Conservation (phyloP, 257 asterid species). For the Anisodus tanguticus region DNA sequence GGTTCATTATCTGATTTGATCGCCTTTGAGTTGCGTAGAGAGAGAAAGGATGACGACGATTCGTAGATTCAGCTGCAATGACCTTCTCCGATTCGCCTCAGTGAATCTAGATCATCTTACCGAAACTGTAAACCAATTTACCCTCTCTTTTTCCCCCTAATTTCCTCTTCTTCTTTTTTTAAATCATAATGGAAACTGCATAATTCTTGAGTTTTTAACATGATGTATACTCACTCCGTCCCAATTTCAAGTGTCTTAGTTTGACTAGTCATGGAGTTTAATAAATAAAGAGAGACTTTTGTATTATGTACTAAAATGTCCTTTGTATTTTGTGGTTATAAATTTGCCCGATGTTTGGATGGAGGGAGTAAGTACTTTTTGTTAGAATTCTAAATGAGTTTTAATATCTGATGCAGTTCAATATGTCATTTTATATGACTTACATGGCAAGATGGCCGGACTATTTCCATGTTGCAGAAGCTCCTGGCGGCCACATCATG, state of each 20-base stretch:
- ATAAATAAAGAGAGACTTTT: too few relatives aligned
- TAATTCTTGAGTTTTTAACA: not conserved
- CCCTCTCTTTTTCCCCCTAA: not conserved
- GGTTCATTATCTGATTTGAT: too few relatives aligned
- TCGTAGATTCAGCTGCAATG: constrained; percentile 92
- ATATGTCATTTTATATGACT: constrained; percentile 84
- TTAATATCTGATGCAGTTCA: constrained; percentile 42
- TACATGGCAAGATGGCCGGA: constrained; percentile 99
- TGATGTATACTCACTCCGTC: not conserved
- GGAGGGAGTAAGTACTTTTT: not conserved
- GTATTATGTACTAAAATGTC: too few relatives aligned
- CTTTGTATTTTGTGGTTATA: too few relatives aligned
- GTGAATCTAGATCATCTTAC: constrained; percentile 95
- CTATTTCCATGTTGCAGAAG: constrained; percentile 91
- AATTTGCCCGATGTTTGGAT: not conserved
- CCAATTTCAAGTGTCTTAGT: not conserved
- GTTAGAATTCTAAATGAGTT: not conserved
- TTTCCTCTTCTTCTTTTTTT: not conserved
- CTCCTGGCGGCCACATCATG: constrained; percentile 76
- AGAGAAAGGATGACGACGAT: too few relatives aligned
- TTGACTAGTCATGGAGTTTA: too few relatives aligned
- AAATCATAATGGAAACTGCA: not conserved
- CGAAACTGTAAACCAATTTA: constrained; percentile 55
- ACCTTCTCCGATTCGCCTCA: constrained; percentile 83
- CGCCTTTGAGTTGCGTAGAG: too few relatives aligned